These are phyloP conservation scores for Turritis glabra DNA, from an alignment of 345 rosid species.

Conservation along the genomic window DNA sequence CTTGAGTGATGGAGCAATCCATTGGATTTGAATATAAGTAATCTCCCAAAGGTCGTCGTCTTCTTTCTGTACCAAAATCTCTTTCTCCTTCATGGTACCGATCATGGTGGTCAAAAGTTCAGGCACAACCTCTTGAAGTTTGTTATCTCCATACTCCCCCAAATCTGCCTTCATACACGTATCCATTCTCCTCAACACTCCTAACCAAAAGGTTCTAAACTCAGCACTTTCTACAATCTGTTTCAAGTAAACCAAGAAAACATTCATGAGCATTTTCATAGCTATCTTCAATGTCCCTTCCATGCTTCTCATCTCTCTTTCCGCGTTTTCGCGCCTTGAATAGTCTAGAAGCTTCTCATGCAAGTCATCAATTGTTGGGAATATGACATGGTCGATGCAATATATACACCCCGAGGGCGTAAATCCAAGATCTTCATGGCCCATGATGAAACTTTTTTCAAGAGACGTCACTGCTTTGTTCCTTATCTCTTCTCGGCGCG, in stretches of 20 bases:
- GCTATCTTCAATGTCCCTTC: constrained; percentile 71
- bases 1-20: constrained; percentile 92
- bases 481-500: constrained; percentile 80
- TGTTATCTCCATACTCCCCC: constrained; percentile 66
- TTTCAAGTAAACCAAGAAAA: constrained; percentile 45
- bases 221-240: constrained; percentile 57
- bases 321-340: constrained; percentile 73
- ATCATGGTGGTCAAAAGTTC: constrained; percentile 67
- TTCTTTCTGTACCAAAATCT: constrained; percentile 60
- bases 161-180: constrained; percentile 91
- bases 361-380: constrained; percentile 64
- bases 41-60: constrained; percentile 83
- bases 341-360: constrained; percentile 88
- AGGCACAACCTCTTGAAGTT: constrained; percentile 57
- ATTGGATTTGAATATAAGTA: constrained; percentile 86
- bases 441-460: constrained; percentile 54
- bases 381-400: constrained; percentile 41
- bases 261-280: constrained; percentile 64
- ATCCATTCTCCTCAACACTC: constrained; percentile 90
- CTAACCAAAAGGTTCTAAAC: constrained; percentile 88
- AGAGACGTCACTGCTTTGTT: constrained; percentile 66
- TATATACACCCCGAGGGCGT: constrained; percentile 58
- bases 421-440: constrained; percentile 61
- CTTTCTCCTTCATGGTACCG: constrained; percentile 63
- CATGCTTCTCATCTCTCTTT: constrained; percentile 87